Conservation (phyloP, 192 early-diverging fungal genomes). For the Gaertneriomyces semiglobifer region DNA sequence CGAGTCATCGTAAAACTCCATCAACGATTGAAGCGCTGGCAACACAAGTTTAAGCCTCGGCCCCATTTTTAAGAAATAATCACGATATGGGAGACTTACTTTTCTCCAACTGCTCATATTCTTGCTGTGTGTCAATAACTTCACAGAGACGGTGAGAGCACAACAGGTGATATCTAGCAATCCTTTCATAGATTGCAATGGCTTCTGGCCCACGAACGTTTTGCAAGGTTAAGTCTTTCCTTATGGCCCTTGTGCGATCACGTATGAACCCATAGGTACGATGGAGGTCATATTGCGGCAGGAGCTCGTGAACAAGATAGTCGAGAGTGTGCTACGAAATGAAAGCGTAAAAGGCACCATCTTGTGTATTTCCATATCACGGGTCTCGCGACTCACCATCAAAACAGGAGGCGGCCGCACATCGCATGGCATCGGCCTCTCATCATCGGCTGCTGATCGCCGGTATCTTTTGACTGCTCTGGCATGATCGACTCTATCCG, state of each 20-base stretch:
- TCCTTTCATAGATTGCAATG: conserved; percentile 69
- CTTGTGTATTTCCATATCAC: neutral
- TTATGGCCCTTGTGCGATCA: conserved; percentile 78
- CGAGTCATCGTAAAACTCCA: conserved; percentile 83
- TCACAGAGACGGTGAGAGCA: conserved; percentile 70
- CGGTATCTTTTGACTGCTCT: conserved; percentile 80
- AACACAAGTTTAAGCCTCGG: neutral
- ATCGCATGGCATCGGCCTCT: conserved; percentile 82
- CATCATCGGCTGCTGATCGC: conserved; percentile 80
- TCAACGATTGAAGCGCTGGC: conserved; percentile 73
- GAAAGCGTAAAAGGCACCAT: neutral
- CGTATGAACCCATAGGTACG: conserved; percentile 77
- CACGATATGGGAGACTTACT: conserved; percentile 43
- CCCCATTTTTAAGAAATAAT: neutral
- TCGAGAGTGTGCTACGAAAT: conserved; percentile 37
- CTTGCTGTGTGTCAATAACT: conserved; percentile 72
- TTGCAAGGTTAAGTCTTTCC: conserved; percentile 84
- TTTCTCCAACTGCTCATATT: conserved; percentile 85
- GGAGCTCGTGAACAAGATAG: conserved; percentile 41
- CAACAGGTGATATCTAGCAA: conserved; percentile 84
- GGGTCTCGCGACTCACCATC: conserved; percentile 41
- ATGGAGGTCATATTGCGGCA: conserved; percentile 50
- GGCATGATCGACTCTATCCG: conserved; percentile 58
- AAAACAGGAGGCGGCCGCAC: conserved; percentile 76
- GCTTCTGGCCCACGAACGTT: conserved; percentile 71